Base-by-base conservation (phyloP, 305 asterid genomes). In the Fraxinus platypoda region DNA sequence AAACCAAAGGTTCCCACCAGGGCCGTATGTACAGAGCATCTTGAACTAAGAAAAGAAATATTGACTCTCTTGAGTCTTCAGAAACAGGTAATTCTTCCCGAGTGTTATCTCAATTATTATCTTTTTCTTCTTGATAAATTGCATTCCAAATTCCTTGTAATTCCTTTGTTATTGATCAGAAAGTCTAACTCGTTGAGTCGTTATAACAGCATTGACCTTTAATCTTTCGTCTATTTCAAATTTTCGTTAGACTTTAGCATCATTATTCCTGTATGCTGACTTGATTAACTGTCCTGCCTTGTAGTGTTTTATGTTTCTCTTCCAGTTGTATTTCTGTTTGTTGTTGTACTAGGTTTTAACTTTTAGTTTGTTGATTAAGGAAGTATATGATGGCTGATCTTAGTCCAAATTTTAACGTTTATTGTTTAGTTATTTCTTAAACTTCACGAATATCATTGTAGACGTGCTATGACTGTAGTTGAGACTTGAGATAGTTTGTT, bases 1-100 rank as follows among this genome's bases (percentile, higher is more conserved):
- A 96, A 96, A 86, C 99, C 99, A 25, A 96, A 90, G 87, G 98
- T 96, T 84, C 98, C 99, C 76, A 96, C 99, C 25, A 93, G 92
- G 85, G 94, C 94, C 21, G 98, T 94, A 54, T 96, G 99, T 34
- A 90, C 91, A 0, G 98, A 96, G 92, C 99, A 94, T 90, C 99
- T 96, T 85, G 99, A 96, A 86, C 86, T 96, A 85, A 90, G 99
- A 88, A 93, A 94, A 90, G 99, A 96, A 90, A 96, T 96, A 86
- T 71, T 92, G 84, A 96, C 95, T 74, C 90, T 96, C 46, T 82
- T 96, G 90, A 92, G 92, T 88, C 97, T 96, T 89, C 99, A 96
- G 88, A 94, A 92, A 83, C 97, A 93, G 98, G 98, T 95, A 79
- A 54, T 71, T 76, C 52, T 5, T 78, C 80, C 11, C 19, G 26